Base-by-base conservation (phyloP, 1,284 basidiomycete species). In the Apiotrichum sp. region DNA sequence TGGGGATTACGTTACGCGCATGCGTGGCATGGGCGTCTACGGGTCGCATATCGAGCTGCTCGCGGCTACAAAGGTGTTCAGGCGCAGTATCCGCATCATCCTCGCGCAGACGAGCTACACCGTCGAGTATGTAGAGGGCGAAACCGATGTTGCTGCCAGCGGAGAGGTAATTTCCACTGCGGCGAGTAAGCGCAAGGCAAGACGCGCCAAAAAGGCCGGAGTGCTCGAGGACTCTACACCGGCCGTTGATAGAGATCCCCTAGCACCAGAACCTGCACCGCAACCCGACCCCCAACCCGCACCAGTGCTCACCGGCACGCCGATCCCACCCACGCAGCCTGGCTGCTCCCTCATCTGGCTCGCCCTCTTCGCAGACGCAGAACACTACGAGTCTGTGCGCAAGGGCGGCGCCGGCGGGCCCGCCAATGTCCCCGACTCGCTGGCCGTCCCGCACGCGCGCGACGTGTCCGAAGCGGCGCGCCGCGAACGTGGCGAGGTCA, bases 261-360 rank as follows among this genome's bases (percentile, higher is more conserved):
- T 9, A 4, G 44, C 9, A 16, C 1, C 36, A 4, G 35, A 36
- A 4, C 6, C 22, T 36, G 9, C 44, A 9, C 33, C 35, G n/a
- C 9, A 16, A 16, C 58, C 3, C 33, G 50, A 59, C 64, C 3
- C 50, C 55, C 22, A 3, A 53, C 60, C 4, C 36, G 8, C 59
- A 53, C 9, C 61, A 60, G 4, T 54, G 49, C 4, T 53, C 61
- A 8, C 58, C 58, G 22, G 53, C 55, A n/a, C 38, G 49, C 16
- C 58, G 57, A 50, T 68, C 16, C 67, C 70, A 1, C 41, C 67
- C 3, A 40, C 62, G 14, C 59, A 55, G 0, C 62, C 64, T 1
- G 70, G 69, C 4, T 62, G 63, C 31, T 62, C 55, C 31, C 70
- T 72, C 65, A 62, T 74, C 6, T 74, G 72, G 72, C 64, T 74